A percentile compares a stretch with the other conserved stretches of the same genome.
These are phyloP conservation scores for Candida bentonensis DNA, from an alignment of 805 yeast species.

Conservation along the genomic window DNA sequence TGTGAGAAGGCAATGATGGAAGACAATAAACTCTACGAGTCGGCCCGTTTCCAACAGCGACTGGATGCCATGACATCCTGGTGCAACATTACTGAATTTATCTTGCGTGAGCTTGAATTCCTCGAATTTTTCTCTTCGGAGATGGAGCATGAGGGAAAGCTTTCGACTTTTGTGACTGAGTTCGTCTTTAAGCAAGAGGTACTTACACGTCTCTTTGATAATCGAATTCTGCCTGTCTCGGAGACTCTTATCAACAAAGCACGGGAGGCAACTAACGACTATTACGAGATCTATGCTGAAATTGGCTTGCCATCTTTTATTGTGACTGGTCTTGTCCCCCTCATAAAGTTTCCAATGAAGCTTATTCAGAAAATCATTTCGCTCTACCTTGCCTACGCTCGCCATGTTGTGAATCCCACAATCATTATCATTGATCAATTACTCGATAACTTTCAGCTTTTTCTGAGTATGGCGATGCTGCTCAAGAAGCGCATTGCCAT, in stretches of 20 bases:
- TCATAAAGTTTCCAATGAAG: conserved; percentile 65
- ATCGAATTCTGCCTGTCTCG: conserved; percentile 60
- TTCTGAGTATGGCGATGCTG: conserved; percentile 60
- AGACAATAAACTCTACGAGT: conserved; percentile 60
- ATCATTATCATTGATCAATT: conserved; percentile 94
- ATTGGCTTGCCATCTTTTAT: conserved; percentile 63
- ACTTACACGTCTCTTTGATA: conserved; percentile 40
- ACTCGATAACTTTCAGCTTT: conserved; percentile 69
- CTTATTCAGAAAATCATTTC: conserved; percentile 67
- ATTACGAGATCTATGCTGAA: conserved; percentile 45
- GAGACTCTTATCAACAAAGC: conserved; percentile 57
- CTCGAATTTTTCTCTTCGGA: conserved; percentile 19
- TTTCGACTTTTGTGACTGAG: conserved; percentile 25
- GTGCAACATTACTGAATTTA: conserved; percentile 60
- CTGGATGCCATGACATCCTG: conserved; percentile 74
- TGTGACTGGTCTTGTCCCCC: conserved; percentile 32
- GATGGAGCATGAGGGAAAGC: background rate
- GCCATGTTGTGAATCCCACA: conserved; percentile 68
- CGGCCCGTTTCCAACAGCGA: conserved; percentile 47
- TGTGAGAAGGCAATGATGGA: conserved; percentile 61
- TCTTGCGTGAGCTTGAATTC: conserved; percentile 44
- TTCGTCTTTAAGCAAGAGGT: conserved; percentile 55
- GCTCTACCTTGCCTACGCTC: conserved; percentile 63
- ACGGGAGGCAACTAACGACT: conserved; percentile 51
- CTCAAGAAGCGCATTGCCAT: conserved; percentile 54